Percentiles rank a stretch among this genome's conserved stretches.
phyloP scores from a whole-genome alignment of 441 rosid genomes.

The Pelargonium cotyledonis region DNA sequence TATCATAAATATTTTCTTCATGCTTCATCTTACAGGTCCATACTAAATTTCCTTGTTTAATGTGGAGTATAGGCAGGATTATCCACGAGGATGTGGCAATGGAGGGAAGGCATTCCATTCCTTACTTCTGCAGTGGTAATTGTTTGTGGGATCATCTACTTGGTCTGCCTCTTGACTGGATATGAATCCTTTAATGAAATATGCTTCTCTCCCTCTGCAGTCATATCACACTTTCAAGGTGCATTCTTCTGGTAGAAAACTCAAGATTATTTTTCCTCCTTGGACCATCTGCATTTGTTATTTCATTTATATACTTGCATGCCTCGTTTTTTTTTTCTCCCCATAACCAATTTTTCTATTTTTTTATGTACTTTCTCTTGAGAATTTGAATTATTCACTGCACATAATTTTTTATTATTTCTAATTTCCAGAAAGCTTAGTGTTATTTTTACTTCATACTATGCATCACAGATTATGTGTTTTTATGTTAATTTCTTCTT shows the following conservation, averaged over 20 bases:
- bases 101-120: slow-evolving; percentile 91
- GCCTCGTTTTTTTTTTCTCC: background rate
- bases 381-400: background rate
- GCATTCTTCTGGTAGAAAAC: background rate
- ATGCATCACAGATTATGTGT: too few relatives aligned
- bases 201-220: slow-evolving; percentile 78
- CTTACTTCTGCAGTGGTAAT: slow-evolving; percentile 72
- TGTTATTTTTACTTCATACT: too few relatives aligned
- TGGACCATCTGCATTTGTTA: background rate
- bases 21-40: background rate
- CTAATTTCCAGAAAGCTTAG: too few relatives aligned
- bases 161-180: slow-evolving; percentile 70
- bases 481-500: too few relatives aligned
- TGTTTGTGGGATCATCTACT: slow-evolving; percentile 59
- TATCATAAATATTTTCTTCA: background rate
- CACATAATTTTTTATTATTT: too few relatives aligned
- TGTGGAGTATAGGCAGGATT: slow-evolving; percentile 58
- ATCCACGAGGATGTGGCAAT: slow-evolving; percentile 61
- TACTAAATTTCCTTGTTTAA: background rate
- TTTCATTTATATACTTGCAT: background rate
- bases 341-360: background rate
- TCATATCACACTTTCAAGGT: slow-evolving; percentile 71
- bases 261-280: too few relatives aligned
- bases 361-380: background rate
- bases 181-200: slow-evolving; percentile 74